Base-by-base conservation (phyloP, 2,329 filamentous ascomycete genomes). In the Gnomoniopsis sp. region DNA sequence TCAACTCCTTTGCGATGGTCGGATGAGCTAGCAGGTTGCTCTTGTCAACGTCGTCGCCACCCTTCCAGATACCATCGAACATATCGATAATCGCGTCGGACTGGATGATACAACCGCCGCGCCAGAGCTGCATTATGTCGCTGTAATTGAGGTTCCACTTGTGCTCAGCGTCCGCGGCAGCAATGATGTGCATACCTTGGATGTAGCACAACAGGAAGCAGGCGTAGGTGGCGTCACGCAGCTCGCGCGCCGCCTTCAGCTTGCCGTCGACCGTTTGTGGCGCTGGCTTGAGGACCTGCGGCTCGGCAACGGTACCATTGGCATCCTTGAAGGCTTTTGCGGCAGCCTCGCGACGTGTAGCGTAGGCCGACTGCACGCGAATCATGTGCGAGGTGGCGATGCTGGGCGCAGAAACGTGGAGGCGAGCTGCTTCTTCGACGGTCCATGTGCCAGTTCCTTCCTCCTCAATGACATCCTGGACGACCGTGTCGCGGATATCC, bases 91-190 rank as follows among this genome's bases (percentile, higher is more conserved):
- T 86, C 64, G 83, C 78, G 63, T 89, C 86, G 1, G 83, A 80
- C 65, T 87, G 82, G 67, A 90, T 90, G 69, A 90, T 90, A 70
- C 87, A 90, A 8, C 88, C 87, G 0, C 79, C 84, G 2, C 85
- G 80, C 88, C 87, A 90, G 63, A 90, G 85, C 66, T 83, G 77
- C 49, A 85, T 72, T 2, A 84, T 75, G 30, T 77, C 73, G 15
- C 68, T 67, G 64, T 81, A 81, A 63, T 83, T 71, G 58, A 86
- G 77, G 44, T 76, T 74, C 87, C 87, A 90, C 34, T 77, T 75
- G 66, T 88, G 78, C 34, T 82, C 74, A 46, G 76, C 72, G 65
- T 87, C 82, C 1, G 83, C 82, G 26, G 77, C 77, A 6, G 82
- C 79, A 63, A 90, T 85, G 50, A 89, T 72, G 65, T 88, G 83